Percentiles rank a stretch among this genome's conserved stretches.
Evolutionary conservation across 2,329 filamentous ascomycete species (phyloP).

Genomic region (Alternaria atra): DNA sequence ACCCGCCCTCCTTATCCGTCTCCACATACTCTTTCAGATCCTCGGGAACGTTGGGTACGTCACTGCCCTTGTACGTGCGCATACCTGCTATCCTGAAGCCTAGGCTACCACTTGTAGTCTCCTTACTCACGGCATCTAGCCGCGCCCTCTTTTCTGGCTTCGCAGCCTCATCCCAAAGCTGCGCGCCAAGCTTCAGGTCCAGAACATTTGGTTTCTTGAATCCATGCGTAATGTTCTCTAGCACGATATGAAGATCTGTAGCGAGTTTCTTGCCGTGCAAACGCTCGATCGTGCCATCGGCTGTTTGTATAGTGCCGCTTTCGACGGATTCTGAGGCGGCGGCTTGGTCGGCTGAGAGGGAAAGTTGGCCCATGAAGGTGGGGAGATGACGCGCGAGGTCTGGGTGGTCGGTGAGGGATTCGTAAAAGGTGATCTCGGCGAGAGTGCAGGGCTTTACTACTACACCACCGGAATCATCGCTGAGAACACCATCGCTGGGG

Average conservation of each 20-base stretch:
- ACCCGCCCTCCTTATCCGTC: slow-evolving; percentile 60
- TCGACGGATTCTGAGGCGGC: slow-evolving; percentile 28
- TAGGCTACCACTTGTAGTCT: slow-evolving; percentile 67
- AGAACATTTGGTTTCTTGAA: slow-evolving; percentile 89
- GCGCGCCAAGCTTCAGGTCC: slow-evolving; percentile 88
- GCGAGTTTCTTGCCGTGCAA: slow-evolving; percentile 71
- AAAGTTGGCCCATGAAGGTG: slow-evolving; percentile 80
- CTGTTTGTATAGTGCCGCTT: slow-evolving; percentile 40
- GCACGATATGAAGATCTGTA: slow-evolving; percentile 81
- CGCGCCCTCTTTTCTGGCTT: slow-evolving; percentile 65
- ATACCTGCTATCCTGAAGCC: slow-evolving; percentile 73
- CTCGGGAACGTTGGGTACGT: slow-evolving; percentile 29
- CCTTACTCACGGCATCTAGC: slow-evolving; percentile 66
- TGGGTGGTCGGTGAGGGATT: slow-evolving; percentile 73
- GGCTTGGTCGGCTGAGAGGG: slow-evolving; percentile 56
- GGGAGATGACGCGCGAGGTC: slow-evolving; percentile 85
- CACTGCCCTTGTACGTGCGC: slow-evolving; percentile 62
- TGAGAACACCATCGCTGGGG: slow-evolving; percentile 85
- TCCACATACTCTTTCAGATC: slow-evolving; percentile 44
- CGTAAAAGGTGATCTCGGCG: slow-evolving; percentile 89
- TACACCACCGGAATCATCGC: slow-evolving; percentile 80
- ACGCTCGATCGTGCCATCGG: slow-evolving; percentile 39
- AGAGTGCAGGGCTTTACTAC: slow-evolving; percentile 94
- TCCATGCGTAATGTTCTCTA: slow-evolving; percentile 83
- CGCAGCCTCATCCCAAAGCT: slow-evolving; percentile 82